Percentiles rank a stretch among this genome's conserved stretches.
Evolutionary conservation across 164 flowering plant species (phyloP).

Genomic region (Magnolia officinalis): DNA sequence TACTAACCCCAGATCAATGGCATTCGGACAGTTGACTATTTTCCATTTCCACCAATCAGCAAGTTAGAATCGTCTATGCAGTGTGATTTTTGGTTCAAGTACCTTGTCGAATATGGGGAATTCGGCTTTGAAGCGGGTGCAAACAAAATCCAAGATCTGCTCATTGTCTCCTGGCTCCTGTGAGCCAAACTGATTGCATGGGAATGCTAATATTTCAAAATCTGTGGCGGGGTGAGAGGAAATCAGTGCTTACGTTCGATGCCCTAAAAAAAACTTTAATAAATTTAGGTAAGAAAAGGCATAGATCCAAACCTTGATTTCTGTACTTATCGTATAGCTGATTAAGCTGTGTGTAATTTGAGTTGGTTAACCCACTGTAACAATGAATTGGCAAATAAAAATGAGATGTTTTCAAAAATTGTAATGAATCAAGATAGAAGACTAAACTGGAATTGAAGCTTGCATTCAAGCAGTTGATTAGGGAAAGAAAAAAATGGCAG

Average conservation of each 20-base stretch:
- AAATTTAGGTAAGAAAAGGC: neutral
- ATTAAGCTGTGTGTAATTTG: constrained; percentile 75
- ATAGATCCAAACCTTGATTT: constrained; percentile 49
- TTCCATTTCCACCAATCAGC: too few relatives aligned
- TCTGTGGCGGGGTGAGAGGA: constrained; percentile 27
- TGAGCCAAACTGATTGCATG: constrained; percentile 83
- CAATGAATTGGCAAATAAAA: constrained; percentile 1
- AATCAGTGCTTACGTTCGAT: too few relatives aligned
- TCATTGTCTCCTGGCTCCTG: constrained; percentile 88
- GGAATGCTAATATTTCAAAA: constrained; percentile 85
- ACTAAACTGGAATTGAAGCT: neutral
- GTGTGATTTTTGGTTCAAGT: neutral
- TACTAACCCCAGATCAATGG: too few relatives aligned
- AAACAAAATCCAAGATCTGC: constrained; percentile 61
- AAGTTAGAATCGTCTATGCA: neutral
- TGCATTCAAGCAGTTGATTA: too few relatives aligned
- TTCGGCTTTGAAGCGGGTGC: constrained; percentile 88
- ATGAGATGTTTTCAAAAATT: too few relatives aligned
- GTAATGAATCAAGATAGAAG: neutral
- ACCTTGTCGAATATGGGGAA: constrained; percentile 90
- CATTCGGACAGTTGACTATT: too few relatives aligned
- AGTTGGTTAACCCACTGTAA: constrained; percentile 77
- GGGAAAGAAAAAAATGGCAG: too few relatives aligned
- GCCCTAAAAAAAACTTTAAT: too few relatives aligned
- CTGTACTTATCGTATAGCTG: constrained; percentile 69